These are phyloP conservation scores for Pichia rugopelliculosa DNA, from an alignment of 805 yeast species.

Conservation along the genomic window DNA sequence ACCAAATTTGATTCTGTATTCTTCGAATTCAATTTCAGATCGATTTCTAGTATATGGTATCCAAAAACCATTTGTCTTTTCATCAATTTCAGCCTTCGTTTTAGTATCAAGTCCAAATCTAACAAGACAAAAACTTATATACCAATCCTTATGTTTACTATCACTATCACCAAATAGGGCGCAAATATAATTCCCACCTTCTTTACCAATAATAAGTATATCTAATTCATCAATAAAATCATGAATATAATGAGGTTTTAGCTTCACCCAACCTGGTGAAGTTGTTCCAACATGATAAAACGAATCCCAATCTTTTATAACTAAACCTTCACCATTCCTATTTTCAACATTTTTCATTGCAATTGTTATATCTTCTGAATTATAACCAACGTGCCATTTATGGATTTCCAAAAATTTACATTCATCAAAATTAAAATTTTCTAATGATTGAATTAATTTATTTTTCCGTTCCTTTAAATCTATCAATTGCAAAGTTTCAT, in stretches of 20 bases:
- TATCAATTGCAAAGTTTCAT: constrained; percentile 44
- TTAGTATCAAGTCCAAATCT: constrained; percentile 73
- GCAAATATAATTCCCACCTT: constrained; percentile 5
- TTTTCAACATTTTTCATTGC: constrained; percentile 54
- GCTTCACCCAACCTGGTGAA: constrained; percentile 67
- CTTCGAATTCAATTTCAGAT: constrained; percentile 2
- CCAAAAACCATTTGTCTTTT: constrained; percentile 59
- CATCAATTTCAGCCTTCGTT: constrained; percentile 39
- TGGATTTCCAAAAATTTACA: constrained; percentile 42
- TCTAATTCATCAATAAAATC: constrained; percentile 86
- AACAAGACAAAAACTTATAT: constrained; percentile 65
- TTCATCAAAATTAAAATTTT: constrained; percentile 38
- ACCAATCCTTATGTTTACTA: constrained; percentile 23
- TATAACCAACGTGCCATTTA: constrained; percentile 33
- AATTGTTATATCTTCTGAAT: constrained; percentile 40
- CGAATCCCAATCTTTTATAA: constrained; percentile 58
- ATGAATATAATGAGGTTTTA: constrained; percentile 84
- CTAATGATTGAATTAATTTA: constrained; percentile 36
- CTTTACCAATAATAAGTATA: constrained; percentile 66
- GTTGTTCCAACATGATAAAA: constrained; percentile 56
- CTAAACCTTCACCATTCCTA: constrained; percentile 71
- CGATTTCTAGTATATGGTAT: constrained; percentile 13
- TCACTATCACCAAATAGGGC: constrained; percentile 3
- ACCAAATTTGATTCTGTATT: constrained; percentile 44
- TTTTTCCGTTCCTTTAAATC: constrained; percentile 52